These are phyloP conservation scores for Alternaria conjuncta DNA, from an alignment of 2,329 filamentous ascomycete genomes.

Conservation along the genomic window DNA sequence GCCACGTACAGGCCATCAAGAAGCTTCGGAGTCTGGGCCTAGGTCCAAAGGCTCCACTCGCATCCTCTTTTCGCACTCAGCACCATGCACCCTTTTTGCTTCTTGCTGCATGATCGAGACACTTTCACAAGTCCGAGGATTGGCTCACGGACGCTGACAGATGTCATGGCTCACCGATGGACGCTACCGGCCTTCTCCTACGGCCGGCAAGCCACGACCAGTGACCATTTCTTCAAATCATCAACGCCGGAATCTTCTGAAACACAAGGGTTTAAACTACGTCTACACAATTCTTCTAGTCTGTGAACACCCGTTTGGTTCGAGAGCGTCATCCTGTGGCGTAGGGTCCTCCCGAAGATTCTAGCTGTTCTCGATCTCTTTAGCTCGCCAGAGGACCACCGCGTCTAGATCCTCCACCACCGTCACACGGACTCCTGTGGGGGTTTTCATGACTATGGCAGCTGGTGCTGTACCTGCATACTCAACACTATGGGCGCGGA, in stretches of 20 bases:
- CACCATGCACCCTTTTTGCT: background rate
- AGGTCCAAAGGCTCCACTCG: background rate
- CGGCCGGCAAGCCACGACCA: background rate
- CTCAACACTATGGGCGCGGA: background rate
- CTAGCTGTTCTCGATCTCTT: background rate
- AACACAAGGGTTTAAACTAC: background rate
- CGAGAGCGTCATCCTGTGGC: background rate
- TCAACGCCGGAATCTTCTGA: background rate
- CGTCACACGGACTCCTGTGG: background rate
- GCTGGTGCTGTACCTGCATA: background rate
- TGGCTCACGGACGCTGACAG: background rate
- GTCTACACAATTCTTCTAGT: background rate
- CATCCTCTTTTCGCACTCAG: background rate
- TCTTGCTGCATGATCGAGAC: constrained; percentile 1
- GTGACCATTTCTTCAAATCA: background rate
- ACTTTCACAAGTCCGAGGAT: background rate
- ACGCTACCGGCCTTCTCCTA: background rate
- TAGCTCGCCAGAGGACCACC: background rate
- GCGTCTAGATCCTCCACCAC: background rate
- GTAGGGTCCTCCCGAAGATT: background rate
- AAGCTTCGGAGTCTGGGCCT: background rate
- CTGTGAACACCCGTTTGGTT: background rate
- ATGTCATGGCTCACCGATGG: background rate
- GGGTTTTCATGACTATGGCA: background rate
- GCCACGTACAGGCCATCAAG: background rate